A percentile compares a stretch with the other conserved stretches of the same genome.
Conservation (phyloP, 2,329 filamentous ascomycete genomes). For the Dactylellina cionopaga region DNA sequence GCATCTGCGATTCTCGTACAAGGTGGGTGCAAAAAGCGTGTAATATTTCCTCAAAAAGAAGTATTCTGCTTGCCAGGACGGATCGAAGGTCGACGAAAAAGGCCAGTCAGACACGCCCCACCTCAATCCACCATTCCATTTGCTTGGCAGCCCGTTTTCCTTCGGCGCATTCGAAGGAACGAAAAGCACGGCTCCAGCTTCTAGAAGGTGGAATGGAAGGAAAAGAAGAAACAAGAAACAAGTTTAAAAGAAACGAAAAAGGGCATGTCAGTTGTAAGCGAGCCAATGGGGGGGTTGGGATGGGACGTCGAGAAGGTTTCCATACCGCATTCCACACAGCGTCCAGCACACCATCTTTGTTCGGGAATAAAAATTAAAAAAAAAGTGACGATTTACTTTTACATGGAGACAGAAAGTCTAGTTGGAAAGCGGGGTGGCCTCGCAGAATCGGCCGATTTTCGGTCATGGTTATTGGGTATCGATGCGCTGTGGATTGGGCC, state of each 20-base stretch:
- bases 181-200: conserved; percentile 27
- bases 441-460: no score
- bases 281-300: conserved; percentile 44
- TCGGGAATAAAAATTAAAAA: no score
- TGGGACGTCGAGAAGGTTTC: conserved; percentile 39
- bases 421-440: conserved; percentile 49
- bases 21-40: no score
- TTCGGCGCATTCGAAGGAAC: no score
- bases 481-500: conserved; percentile 15
- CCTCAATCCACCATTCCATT: no score
- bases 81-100: no score
- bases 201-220: conserved; percentile 51
- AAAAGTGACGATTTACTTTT: conserved; percentile 17
- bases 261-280: conserved; percentile 47
- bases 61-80: no score
- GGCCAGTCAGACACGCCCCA: no score
- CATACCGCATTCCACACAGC: conserved; percentile 52
- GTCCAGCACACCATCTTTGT: conserved; percentile 49
- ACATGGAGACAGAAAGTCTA: no score
- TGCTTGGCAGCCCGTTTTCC: no score
- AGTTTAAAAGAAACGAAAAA: conserved; percentile 9
- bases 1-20: no score
- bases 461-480: conserved; percentile 4
- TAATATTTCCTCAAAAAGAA: no score
- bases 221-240: conserved; percentile 33